A percentile compares a stretch with the other conserved stretches of the same genome.
Conservation (phyloP, 2,329 filamentous ascomycete genomes). For the Madurella mycetomatis region DNA sequence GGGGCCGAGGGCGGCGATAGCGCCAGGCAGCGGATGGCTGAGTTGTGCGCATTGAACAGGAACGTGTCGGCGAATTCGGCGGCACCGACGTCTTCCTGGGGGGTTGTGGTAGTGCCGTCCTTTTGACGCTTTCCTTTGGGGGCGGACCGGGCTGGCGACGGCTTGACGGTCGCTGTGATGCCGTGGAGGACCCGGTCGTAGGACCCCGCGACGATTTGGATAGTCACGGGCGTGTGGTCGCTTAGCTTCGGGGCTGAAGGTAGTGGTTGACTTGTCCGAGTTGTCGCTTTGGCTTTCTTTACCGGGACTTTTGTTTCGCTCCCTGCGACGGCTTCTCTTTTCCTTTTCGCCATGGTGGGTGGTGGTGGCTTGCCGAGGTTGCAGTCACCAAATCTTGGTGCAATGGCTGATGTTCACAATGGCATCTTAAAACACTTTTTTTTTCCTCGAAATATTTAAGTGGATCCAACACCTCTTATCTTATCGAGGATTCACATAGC, state of each 20-base stretch:
- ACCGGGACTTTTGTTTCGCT: constrained; percentile 14
- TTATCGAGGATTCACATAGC: constrained; percentile 5
- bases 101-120: constrained; percentile 8
- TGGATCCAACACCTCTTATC: constrained; percentile 14
- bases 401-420: not conserved
- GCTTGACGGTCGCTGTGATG: constrained; percentile 63
- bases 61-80: constrained; percentile 85
- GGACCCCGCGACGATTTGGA: constrained; percentile 88
- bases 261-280: constrained; percentile 9
- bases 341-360: constrained; percentile 29
- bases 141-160: constrained; percentile 11
- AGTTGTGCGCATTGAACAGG: constrained; percentile 88
- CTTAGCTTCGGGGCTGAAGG: constrained; percentile 20
- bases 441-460: constrained; percentile 16
- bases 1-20: constrained; percentile 70
- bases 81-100: constrained; percentile 27
- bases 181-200: constrained; percentile 94
- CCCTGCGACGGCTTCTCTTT: constrained; percentile 26
- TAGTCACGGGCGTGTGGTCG: constrained; percentile 41
- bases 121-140: constrained; percentile 23
- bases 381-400: not conserved
- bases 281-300: constrained; percentile 21
- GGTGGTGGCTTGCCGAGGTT: not conserved
- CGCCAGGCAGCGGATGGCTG: constrained; percentile 83
- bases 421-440: not conserved